A percentile compares a stretch with the other conserved stretches of the same genome.
Conservation (phyloP, 768 basidiomycete species). For the Crepidotus variabilis region DNA sequence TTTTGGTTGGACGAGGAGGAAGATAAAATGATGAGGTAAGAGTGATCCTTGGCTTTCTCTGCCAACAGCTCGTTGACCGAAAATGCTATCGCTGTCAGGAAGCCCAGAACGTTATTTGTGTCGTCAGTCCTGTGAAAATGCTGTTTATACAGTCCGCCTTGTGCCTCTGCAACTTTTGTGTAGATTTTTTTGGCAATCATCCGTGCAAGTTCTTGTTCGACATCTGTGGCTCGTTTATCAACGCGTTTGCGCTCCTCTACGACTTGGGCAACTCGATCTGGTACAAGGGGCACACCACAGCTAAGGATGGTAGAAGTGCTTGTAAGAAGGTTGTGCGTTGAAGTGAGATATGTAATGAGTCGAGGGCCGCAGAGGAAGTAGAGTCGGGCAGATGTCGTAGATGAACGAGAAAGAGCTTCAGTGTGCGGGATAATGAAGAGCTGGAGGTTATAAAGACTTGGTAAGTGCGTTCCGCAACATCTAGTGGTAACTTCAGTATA, state of each 20-base stretch:
- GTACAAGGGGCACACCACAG: slow-evolving; percentile 62
- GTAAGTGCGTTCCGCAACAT: slow-evolving; percentile 83
- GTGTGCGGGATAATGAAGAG: slow-evolving; percentile 70
- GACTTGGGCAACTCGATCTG: slow-evolving; percentile 64
- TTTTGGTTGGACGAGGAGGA: slow-evolving; percentile 62
- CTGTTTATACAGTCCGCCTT: slow-evolving; percentile 33
- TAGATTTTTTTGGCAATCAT: slow-evolving; percentile 39
- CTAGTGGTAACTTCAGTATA: slow-evolving; percentile 27
- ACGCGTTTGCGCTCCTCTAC: slow-evolving; percentile 63
- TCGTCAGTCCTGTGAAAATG: slow-evolving; percentile 63
- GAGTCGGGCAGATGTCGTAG: slow-evolving; percentile 63
- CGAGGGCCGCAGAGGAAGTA: slow-evolving; percentile 85
- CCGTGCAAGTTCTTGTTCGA: slow-evolving; percentile 63
- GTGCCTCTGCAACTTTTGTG: slow-evolving; percentile 15
- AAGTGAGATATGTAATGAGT: slow-evolving; percentile 57
- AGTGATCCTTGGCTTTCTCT: slow-evolving; percentile 14
- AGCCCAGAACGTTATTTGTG: slow-evolving; percentile 50
- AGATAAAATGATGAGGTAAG: slow-evolving; percentile 51
- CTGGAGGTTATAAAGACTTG: slow-evolving; percentile 69
- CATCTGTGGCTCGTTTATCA: slow-evolving; percentile 64
- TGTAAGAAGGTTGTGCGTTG: slow-evolving; percentile 53
- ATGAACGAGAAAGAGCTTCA: slow-evolving; percentile 58
- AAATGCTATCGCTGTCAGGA: slow-evolving; percentile 55
- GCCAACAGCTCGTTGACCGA: slow-evolving; percentile 32
- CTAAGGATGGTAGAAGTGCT: slow-evolving; percentile 58